Base-by-base conservation (phyloP, 257 asterid species). In the Sherardia arvensis region DNA sequence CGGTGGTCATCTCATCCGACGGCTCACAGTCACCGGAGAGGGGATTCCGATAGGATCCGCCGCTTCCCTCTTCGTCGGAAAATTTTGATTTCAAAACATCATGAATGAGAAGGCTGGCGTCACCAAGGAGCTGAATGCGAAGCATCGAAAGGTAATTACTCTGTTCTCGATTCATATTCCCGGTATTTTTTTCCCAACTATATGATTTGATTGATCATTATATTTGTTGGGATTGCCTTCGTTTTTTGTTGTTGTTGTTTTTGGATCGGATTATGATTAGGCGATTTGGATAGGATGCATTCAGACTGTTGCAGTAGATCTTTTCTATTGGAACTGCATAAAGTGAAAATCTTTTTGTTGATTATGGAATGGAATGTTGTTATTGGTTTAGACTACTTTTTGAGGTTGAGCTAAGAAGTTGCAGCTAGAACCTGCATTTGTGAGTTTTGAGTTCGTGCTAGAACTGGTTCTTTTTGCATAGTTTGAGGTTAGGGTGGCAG, bases 21-120 rank as follows among this genome's bases (percentile, higher is more conserved):
- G 59, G 65, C 68, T 29, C 51, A 60, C 23, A 49, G 69, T 15
- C 54, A 45, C 45, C 59, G 51, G 43, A 23, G 73, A 68, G 74
- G 62, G 32, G 61, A 66, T 53, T 51, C 67, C 12, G 73, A 64
- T 57, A 28, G 65, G 75, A 66, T 70, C 67, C 22, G 33, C 20
- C 51, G 51, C 51, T 17, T 14, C 51, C 51, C 20, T 68, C 66
- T 65, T 47, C 58, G 36, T 21, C 69, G 51, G 43, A 64, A 64
- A 25, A 26, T 58, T 55, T 61, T n/a, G 18, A 4, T 56, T 38
- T 58, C 1, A 25, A 23, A 6, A 65, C 82, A 62, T 82, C 81
- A 93, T 93, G 99, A 93, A 93, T 49, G 87, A 80, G 88, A 93
- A 93, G 77, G 97, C 99, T 56, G 79, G 69, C 79, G 99, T 93